Base-by-base conservation (phyloP, 345 rosid species). In the Streptanthus diversifolius region DNA sequence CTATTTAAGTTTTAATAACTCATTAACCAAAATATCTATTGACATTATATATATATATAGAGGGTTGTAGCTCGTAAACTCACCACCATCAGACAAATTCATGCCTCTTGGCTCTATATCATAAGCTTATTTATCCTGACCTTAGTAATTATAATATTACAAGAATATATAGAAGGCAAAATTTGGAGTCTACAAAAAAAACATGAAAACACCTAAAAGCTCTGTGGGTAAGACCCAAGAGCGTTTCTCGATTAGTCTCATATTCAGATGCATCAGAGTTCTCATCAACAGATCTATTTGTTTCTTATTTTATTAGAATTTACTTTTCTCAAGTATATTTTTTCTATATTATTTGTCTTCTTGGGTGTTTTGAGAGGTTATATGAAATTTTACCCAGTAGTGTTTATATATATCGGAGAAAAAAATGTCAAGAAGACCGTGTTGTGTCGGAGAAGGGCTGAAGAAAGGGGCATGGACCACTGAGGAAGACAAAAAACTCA, bases 391-490 rank as follows among this genome's bases (percentile, higher is more conserved):
- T 58, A 1, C 48, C 11, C 24, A 22, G 1, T n/a, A 22, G 30
- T 47, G 39, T 36, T 25, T 41, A 37, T 37, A 49, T 27, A 25
- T 37, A 49, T 14, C 44, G 57, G 49, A 35, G 10, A 36, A 63
- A 36, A 63, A 27, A 66, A 77, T 77, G 80, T 65, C 76, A 57
- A 77, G 77, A 60, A 77, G 71, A 52, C 80, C 73, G 32, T 71
- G 77, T 57, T 77, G 73, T 58, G 52, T 47, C 53, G 63, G 72
- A 63, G 80, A 77, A 77, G 80, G 80, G 30, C 21, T 70, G 61
- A 77, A 77, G 71, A 77, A 71, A 77, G 80, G 80, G 3, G 80
- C 80, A 19, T 77, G 80, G 80, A 77, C 80, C 62, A 37, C 68
- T 3, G 76, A 66, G 1, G 80, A 77, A 14, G 80, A 77, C 32